These are phyloP conservation scores for Ascochyta clinopodiicola DNA, from an alignment of 2,329 filamentous ascomycete genomes.

Conservation along the genomic window DNA sequence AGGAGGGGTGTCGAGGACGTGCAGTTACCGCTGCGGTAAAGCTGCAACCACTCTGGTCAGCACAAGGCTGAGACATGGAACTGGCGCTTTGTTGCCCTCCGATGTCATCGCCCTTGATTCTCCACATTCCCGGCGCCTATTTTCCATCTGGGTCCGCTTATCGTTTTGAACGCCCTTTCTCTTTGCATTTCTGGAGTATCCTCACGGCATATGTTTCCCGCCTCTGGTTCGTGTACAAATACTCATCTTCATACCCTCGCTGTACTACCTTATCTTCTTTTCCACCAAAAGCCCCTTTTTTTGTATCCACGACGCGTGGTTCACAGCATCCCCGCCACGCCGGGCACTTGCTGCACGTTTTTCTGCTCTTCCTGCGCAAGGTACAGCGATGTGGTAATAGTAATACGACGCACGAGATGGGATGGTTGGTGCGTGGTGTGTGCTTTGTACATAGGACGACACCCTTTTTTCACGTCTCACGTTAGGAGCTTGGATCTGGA, in stretches of 20 bases:
- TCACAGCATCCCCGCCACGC: not conserved
- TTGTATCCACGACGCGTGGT: not conserved
- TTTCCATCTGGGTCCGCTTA: not conserved
- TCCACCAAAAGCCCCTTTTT: not conserved
- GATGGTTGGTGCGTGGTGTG: not conserved
- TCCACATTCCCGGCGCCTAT: not conserved
- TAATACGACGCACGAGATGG: conserved; percentile 8
- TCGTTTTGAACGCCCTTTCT: conserved; percentile 1
- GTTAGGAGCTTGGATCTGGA: not conserved
- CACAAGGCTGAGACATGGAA: not conserved
- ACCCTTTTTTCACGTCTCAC: not conserved
- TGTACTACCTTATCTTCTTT: conserved; percentile 21
- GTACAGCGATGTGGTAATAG: conserved; percentile 19
- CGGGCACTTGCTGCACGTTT: not conserved
- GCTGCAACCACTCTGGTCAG: not conserved
- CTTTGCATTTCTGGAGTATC: conserved; percentile 18
- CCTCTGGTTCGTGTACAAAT: conserved; percentile 18
- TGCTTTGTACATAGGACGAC: conserved; percentile 4
- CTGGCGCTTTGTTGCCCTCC: not conserved
- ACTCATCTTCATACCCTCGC: conserved; percentile 31
- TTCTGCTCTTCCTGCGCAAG: not conserved
- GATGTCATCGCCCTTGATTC: not conserved
- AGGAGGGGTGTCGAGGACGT: conserved; percentile 76
- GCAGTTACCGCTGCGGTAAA: conserved; percentile 72
- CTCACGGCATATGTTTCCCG: conserved; percentile 1